Evolutionary conservation across 2,329 filamentous ascomycete species (phyloP), one percentile per base, ranked within the genome.

Genomic region (Rhynchosporium agropyri): DNA sequence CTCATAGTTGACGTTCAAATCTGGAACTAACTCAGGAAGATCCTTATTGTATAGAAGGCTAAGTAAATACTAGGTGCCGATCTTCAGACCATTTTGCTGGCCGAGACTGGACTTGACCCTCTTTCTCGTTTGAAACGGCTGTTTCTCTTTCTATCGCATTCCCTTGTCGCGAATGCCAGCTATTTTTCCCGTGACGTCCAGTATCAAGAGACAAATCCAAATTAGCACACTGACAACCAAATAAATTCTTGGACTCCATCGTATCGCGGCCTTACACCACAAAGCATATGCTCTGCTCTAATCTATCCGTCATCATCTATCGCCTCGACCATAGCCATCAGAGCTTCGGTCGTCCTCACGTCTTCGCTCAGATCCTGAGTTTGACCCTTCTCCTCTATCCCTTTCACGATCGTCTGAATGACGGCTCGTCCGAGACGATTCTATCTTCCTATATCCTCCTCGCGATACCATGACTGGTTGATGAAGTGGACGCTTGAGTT

Each of bases 401-500:
- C 65, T 65, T 40, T 55, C 48, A 51, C 66, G 65, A 31, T 71
- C 68, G 20, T 71, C 68, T 4, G 67, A 66, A 28, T 65, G 65
- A 15, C 64, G 68, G 12, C 62, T 61, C 46, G 26, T 58, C 56
- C 62, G 62, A 43, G 65, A 61, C 10, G 63, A 63, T 29, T 65
- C 61, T 15, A 63, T 59, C n/a, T 65, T 74, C 54, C 61, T 74
- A 10, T 69, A 68, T 10, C 74, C 77, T 13, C 74, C 77, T 66
- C 78, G 77, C 31, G 78, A 78, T 55, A 86, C 79, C 40, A 84
- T 71, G 15, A 86, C 74, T 8, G 84, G 84, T 64, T 83, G 80
- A 68, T 86, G 84, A 26, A 85, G 76, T 26, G 84, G 84, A 29
- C 83, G 78, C 72, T 85, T 86, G 62, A 86, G 75, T 56, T 77